Percentiles rank a stretch among this genome's conserved stretches.
Conservation (phyloP, 352 stramenopile genomes). For the Phytophthora sp. region DNA sequence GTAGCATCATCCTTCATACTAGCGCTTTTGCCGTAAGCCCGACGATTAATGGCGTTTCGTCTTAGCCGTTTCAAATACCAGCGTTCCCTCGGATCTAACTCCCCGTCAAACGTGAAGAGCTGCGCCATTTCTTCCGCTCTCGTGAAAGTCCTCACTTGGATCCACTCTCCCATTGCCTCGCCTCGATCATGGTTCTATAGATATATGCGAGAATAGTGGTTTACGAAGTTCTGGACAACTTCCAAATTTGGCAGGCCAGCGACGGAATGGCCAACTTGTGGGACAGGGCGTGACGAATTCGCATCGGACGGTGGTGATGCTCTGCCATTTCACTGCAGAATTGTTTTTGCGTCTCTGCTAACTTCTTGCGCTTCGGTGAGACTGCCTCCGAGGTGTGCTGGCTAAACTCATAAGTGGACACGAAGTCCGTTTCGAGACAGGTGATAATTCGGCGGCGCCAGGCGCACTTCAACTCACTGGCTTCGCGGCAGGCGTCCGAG, state of each 20-base stretch:
- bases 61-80: neutral
- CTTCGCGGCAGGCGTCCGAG: too few species aligned
- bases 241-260: neutral
- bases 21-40: neutral
- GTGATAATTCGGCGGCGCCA: neutral
- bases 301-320: neutral
- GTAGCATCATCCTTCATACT: neutral
- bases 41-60: neutral
- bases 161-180: neutral
- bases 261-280: too few species aligned
- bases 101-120: neutral
- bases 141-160: neutral
- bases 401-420: neutral
- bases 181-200: slow-evolving; percentile 13
- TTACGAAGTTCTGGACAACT: slow-evolving; percentile 13
- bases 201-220: slow-evolving; percentile 1
- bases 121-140: neutral
- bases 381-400: neutral
- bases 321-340: slow-evolving; percentile 3
- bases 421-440: neutral
- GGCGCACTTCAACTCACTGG: too few species aligned
- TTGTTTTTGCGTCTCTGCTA: neutral
- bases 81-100: neutral
- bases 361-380: neutral
- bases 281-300: slow-evolving; percentile 10